phyloP scores from a whole-genome alignment of 1,139 yeast species.

The Schwanniomyces etchellsii region DNA sequence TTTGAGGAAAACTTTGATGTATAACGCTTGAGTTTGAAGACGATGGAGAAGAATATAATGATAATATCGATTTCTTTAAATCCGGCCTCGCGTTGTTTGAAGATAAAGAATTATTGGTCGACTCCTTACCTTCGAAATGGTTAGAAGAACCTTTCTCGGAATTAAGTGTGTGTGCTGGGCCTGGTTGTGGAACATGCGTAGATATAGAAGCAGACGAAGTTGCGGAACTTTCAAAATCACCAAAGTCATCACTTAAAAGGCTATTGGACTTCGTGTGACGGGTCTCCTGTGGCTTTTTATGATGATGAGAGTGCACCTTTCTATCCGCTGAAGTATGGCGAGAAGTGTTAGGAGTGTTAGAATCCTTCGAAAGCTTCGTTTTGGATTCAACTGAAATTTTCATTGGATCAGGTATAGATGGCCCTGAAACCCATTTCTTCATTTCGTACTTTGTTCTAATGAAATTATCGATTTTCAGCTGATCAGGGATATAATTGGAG shows the following conservation, averaged over 20 bases:
- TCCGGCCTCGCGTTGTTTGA: constrained; percentile 41
- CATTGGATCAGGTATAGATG: constrained; percentile 55
- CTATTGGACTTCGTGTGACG: background rate
- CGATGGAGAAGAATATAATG: constrained; percentile 75
- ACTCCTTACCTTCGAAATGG: constrained; percentile 30
- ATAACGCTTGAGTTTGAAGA: constrained; percentile 14
- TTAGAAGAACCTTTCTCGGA: constrained; percentile 20
- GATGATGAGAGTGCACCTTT: constrained; percentile 1
- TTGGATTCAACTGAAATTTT: constrained; percentile 15
- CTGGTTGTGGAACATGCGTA: constrained; percentile 3
- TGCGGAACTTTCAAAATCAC: constrained; percentile 18
- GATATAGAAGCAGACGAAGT: background rate
- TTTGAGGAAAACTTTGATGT: background rate
- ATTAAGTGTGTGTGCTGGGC: constrained; percentile 14
- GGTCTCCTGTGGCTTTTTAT: background rate
- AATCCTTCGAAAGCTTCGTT: background rate
- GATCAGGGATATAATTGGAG: constrained; percentile 69
- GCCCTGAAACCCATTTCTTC: constrained; percentile 71
- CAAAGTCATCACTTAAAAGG: constrained; percentile 37
- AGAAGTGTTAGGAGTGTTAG: background rate
- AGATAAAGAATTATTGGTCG: constrained; percentile 11
- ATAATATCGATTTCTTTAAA: constrained; percentile 82
- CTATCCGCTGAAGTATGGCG: background rate
- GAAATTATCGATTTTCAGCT: constrained; percentile 80
- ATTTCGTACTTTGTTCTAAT: constrained; percentile 87